Evolutionary conservation across 768 basidiomycete genomes (phyloP), one percentile per base, ranked within the genome.

Genomic region (Hysterangium stoloniferum): DNA sequence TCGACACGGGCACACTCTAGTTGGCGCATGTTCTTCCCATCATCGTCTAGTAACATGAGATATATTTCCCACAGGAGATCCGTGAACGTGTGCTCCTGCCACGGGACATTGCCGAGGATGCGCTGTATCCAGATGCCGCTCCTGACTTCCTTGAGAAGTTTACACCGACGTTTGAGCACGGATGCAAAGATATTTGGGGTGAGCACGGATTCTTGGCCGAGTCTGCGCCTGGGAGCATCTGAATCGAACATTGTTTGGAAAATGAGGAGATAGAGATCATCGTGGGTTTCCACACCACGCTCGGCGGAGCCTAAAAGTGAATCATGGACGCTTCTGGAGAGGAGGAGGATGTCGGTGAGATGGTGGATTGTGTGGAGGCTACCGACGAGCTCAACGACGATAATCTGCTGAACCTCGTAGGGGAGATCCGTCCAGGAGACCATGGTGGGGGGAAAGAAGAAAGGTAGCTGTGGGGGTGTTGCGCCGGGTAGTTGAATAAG

Each of bases 31-130:
- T 51, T 51, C 6, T 51, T 41, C 6, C 49, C 49, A 28, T 51
- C 49, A 40, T 51, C 49, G 20, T 51, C 49, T 8, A 27, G 31
- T 17, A 51, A 17, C 49, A 51, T 51, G n/a, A 51, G 15, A 34
- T 28, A 33, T 28, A 51, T 37, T 4, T 41, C 27, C 49, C 49
- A 51, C 4, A 51, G 28, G 3, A 17, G n/a, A 13, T 15, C 9
- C 20, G 29, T 17, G n/a, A 51, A 32, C 19, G 6, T 11, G 8
- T 48, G 15, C 19, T 36, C 4, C 19, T 11, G 13, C 24, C 37
- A 38, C 35, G 9, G 27, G 6, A 36, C 6, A 3, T 2, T 17
- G 15, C 13, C 2, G 13, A 36, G 15, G 19, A 3, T 11, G 40
- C 3, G 3, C 25, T 47, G 48, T 9, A 49, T 1, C 35, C 28